phyloP scores from a whole-genome alignment of 1,284 basidiomycete species.

The Tilletiopsis washingtonensis region DNA sequence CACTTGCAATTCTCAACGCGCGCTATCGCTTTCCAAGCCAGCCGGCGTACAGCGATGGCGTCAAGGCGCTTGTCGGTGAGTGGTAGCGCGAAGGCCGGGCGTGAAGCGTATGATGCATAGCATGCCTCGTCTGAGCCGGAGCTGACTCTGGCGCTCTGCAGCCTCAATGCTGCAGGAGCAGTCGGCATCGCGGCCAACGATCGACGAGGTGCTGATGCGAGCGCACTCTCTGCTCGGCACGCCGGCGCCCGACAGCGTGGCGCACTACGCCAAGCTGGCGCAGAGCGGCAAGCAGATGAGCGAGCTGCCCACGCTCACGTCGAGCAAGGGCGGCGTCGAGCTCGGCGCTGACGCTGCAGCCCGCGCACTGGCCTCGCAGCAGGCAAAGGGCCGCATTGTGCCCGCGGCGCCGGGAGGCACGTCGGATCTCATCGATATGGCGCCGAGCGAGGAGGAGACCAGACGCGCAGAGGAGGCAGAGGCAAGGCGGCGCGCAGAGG shows the following conservation, averaged over 20 bases:
- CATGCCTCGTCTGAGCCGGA: background rate
- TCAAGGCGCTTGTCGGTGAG: conserved; percentile 70
- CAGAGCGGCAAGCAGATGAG: conserved; percentile 19
- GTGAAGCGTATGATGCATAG: too few relatives aligned
- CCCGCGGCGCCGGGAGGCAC: conserved; percentile 1
- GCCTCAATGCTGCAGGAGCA: conserved; percentile 33
- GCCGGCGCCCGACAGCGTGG: conserved; percentile 17
- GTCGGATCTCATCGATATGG: conserved; percentile 23
- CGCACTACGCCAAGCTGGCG: conserved; percentile 23
- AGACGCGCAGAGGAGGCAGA: conserved; percentile 22
- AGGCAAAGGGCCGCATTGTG: background rate
- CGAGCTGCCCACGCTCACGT: conserved; percentile 11
- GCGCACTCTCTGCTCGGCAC: conserved; percentile 33
- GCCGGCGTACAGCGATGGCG: conserved; percentile 77
- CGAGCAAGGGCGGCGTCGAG: conserved; percentile 6
- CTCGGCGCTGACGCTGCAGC: background rate
- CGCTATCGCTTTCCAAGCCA: conserved; percentile 65
- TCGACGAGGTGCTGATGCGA: conserved; percentile 31
- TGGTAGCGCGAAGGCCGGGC: too few relatives aligned
- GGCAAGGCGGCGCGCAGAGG: conserved; percentile 24
- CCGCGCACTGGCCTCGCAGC: background rate
- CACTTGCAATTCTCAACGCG: conserved; percentile 89
- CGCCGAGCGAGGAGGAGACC: conserved; percentile 17
- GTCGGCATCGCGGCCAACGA: conserved; percentile 25
- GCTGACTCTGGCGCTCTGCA: background rate